Percentiles rank a stretch among this genome's conserved stretches.
phyloP scores from a whole-genome alignment of 139 green algal species.

The Coelastrella sp. region DNA sequence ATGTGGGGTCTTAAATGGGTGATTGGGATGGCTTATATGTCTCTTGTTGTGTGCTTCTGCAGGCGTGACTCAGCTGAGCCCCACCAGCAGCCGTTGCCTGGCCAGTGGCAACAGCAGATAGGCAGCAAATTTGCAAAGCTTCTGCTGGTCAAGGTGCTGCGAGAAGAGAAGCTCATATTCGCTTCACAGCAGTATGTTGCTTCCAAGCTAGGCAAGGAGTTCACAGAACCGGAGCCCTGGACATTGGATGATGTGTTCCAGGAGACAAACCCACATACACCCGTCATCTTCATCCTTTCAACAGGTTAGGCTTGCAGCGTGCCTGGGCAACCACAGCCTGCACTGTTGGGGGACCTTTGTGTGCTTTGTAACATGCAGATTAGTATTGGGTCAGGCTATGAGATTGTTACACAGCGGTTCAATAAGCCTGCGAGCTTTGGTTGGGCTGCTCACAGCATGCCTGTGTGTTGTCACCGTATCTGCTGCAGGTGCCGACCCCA shows the following conservation, averaged over 20 bases:
- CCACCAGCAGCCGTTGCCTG: slow-evolving; percentile 66
- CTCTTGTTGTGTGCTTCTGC: neutral
- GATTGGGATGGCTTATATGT: neutral
- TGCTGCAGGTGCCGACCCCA: slow-evolving; percentile 75
- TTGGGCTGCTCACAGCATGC: no score
- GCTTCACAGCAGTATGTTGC: slow-evolving; percentile 69
- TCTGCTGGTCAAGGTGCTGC: slow-evolving; percentile 75
- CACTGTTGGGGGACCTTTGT: no score
- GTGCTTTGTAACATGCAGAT: no score
- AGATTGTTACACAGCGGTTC: no score
- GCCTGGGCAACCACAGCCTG: neutral
- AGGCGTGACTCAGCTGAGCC: slow-evolving; percentile 56
- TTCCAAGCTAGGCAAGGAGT: slow-evolving; percentile 73
- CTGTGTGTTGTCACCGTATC: no score
- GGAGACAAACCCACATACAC: slow-evolving; percentile 77
- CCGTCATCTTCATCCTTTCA: slow-evolving; percentile 91
- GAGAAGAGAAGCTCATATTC: slow-evolving; percentile 83
- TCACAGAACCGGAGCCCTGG: slow-evolving; percentile 84
- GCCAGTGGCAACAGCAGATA: slow-evolving; percentile 60
- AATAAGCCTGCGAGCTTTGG: no score
- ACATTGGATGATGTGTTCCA: slow-evolving; percentile 86
- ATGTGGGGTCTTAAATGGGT: no score
- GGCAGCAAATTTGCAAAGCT: slow-evolving; percentile 72
- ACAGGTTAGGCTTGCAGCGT: slow-evolving; percentile 48
- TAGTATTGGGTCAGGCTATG: no score